Evolutionary conservation across 2,329 filamentous ascomycete genomes (phyloP), one percentile per base, ranked within the genome.

Genomic region (Beauveria pseudobassiana): DNA sequence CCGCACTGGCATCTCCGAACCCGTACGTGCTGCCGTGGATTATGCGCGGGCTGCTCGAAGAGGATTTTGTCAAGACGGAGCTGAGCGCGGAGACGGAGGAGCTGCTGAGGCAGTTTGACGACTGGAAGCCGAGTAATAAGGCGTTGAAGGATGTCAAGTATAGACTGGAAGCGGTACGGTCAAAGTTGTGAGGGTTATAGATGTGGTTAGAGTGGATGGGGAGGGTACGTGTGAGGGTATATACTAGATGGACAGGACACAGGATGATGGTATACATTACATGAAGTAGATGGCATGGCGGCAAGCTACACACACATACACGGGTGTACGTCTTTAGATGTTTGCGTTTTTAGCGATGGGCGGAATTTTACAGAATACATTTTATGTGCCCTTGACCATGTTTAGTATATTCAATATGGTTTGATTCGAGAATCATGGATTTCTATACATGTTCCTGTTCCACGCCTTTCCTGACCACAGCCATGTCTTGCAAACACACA

Each of bases 61-160:
- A 99, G 73, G 89, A 95, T 20, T 86, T 91, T 69, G 93, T 98
- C 26, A 92, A 89, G 73, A 90, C 85, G 24, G 89, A 96, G 70
- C 76, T 96, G 20, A 85, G 85, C 38, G 76, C 81, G 1, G 95
- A 99, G 75, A 91, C 91, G 7, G 83, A 84, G 63, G 84, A 91
- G 69, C 75, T 99, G 56, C 78, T 99, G n/a, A 80, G 80, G 63
- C 87, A 96, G 73, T 99, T 98, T 74, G 93, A 98, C 72, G 86
- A 90, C 59, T 99, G 95, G 95, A 93, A 89, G 70, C 95, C 95
- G 0, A 82, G 80, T 0, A 96, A 87, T 8, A 99, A 98, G 77
- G 90, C 90, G 49, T 76, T 99, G 62, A 96, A 95, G 76, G 95
- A 99, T 74, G 93, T 99, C 52, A 96, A 96, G 74, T 98, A 96